A percentile compares a stretch with the other conserved stretches of the same genome.
These are phyloP conservation scores for Oxytropis ochrocephala DNA, from an alignment of 306 rosid species.

Conservation along the genomic window DNA sequence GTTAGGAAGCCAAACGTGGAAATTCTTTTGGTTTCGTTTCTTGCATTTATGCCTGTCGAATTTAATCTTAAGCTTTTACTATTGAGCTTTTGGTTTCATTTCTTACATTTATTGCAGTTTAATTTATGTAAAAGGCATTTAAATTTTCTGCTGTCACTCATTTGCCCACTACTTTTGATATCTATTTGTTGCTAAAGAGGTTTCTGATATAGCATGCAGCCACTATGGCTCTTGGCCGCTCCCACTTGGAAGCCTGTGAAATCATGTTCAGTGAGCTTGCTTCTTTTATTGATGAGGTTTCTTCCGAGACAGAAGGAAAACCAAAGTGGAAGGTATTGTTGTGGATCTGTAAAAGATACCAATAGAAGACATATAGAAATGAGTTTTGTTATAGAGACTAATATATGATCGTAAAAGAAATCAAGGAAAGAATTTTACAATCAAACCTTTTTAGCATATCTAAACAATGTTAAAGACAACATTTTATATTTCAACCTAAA, in stretches of 20 bases:
- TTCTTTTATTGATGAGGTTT: conserved; percentile 81
- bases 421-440: not conserved
- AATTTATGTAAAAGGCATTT: conserved; percentile 5
- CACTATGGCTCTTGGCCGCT: conserved; percentile 97
- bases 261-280: conserved; percentile 90
- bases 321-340: conserved; percentile 92
- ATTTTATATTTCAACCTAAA: conserved; percentile 12
- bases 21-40: not conserved
- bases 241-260: conserved; percentile 92
- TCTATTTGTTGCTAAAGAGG: conserved; percentile 19
- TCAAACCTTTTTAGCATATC: not conserved
- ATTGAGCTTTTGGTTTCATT: not conserved
- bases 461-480: not conserved
- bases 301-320: conserved; percentile 84
- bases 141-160: not conserved
- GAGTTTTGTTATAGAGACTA: not conserved
- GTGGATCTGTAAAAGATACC: conserved; percentile 8
- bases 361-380: not conserved
- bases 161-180: conserved; percentile 12
- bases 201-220: conserved; percentile 79
- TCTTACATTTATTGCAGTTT: not conserved
- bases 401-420: conserved; percentile 9
- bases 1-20: not conserved
- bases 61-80: not conserved
- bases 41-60: not conserved